These are phyloP conservation scores for Cytospora mali DNA, from an alignment of 2,329 filamentous ascomycete species.

Conservation along the genomic window DNA sequence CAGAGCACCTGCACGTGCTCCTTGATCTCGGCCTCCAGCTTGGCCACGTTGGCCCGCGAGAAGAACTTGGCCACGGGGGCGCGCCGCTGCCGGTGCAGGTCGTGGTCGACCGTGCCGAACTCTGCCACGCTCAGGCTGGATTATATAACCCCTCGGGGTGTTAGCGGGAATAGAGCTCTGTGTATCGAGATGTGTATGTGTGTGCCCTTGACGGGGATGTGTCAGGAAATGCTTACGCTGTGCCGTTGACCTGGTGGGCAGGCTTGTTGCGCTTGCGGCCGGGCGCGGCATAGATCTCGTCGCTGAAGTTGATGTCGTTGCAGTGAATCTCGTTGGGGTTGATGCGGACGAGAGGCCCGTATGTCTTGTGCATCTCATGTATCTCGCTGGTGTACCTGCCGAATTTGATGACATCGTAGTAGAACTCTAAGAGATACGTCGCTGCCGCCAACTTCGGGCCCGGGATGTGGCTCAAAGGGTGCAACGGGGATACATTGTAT, in stretches of 20 bases:
- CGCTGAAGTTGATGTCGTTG: constrained; percentile 36
- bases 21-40: constrained; percentile 30
- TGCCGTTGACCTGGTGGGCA: constrained; percentile 20
- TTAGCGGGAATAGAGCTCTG: neutral
- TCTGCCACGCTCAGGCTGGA: constrained; percentile 15
- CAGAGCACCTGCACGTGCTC: constrained; percentile 29
- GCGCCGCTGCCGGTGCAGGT: constrained; percentile 29
- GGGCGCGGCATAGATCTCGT: constrained; percentile 31
- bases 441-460: constrained; percentile 39
- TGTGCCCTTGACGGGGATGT: neutral
- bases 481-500: constrained; percentile 20
- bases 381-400: constrained; percentile 38
- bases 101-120: constrained; percentile 28
- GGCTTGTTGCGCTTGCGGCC: constrained; percentile 29
- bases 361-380: constrained; percentile 39
- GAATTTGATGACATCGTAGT: constrained; percentile 35
- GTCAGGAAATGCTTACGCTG: constrained; percentile 10
- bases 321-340: constrained; percentile 39
- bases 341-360: constrained; percentile 41
- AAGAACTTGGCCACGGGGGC: constrained; percentile 31
- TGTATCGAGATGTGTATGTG: no score
- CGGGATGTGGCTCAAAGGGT: constrained; percentile 33
- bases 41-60: constrained; percentile 27
- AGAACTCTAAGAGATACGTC: constrained; percentile 39
- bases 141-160: no score